Conservation (phyloP, 768 basidiomycete species). For the Psilocybe tampanensis region DNA sequence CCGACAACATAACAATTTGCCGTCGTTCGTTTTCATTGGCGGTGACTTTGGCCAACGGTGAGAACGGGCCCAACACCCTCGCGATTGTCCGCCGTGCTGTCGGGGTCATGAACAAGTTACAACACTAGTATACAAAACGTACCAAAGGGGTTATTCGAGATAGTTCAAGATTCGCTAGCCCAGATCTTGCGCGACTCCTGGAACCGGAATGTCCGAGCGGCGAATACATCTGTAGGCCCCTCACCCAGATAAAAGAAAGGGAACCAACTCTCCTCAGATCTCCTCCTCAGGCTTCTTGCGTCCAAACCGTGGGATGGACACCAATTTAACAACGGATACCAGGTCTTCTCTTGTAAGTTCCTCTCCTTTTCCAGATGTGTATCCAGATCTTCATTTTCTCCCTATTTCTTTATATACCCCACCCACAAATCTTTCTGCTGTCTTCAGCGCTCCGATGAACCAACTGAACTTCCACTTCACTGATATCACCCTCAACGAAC, state of each 20-base stretch:
- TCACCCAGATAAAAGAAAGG: slow-evolving; percentile 14
- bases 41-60: neutral
- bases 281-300: slow-evolving; percentile 30
- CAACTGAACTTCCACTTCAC: slow-evolving; percentile 1
- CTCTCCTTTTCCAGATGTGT: slow-evolving; percentile 22
- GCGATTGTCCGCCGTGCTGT: neutral
- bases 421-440: neutral
- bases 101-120: neutral
- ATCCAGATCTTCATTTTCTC: slow-evolving; percentile 14
- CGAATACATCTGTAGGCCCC: neutral
- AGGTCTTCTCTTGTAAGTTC: slow-evolving; percentile 14
- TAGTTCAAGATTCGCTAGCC: neutral
- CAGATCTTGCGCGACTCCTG: slow-evolving; percentile 4
- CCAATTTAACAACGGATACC: slow-evolving; percentile 9
- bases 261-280: slow-evolving; percentile 4
- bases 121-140: too few relatives aligned
- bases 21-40: neutral
- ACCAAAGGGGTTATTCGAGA: neutral
- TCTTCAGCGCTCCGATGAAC: slow-evolving; percentile 7
- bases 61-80: neutral
- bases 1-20: too few relatives aligned
- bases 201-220: neutral
- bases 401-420: slow-evolving; percentile 4
- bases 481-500: slow-evolving; percentile 6
- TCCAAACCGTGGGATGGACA: slow-evolving; percentile 35